Evolutionary conservation across 495 filamentous ascomycete genomes (phyloP).

Genomic region (Emericellopsis terricola): DNA sequence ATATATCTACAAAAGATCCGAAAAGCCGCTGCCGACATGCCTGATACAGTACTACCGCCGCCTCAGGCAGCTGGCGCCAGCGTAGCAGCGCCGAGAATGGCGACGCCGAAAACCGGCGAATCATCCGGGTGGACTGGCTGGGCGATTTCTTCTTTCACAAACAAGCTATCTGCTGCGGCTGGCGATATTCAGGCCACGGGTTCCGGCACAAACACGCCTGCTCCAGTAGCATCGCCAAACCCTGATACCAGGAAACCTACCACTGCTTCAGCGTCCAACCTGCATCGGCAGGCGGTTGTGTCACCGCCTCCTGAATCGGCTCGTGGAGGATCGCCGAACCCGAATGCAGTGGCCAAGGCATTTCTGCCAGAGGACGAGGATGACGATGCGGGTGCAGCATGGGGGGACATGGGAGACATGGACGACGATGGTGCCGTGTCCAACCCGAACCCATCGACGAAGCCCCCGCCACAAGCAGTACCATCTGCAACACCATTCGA

Average conservation of each 20-base stretch:
- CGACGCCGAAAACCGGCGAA: constrained; percentile 37
- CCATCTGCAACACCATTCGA: constrained; percentile 42
- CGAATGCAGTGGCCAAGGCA: constrained; percentile 21
- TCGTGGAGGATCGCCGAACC: constrained; percentile 22
- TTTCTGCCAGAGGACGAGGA: constrained; percentile 24
- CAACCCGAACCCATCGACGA: constrained; percentile 20
- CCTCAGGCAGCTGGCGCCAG: constrained; percentile 27
- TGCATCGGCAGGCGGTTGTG: constrained; percentile 33
- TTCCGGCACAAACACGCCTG: constrained; percentile 3
- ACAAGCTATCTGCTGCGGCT: constrained; percentile 66
- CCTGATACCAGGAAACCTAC: constrained; percentile 11
- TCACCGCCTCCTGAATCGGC: constrained; percentile 24
- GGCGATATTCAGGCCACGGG: constrained; percentile 57
- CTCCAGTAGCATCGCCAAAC: constrained; percentile 6
- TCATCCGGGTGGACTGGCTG: constrained; percentile 76
- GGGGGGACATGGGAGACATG: constrained; percentile 49
- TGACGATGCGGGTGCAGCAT: constrained; percentile 43
- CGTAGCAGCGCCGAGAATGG: constrained; percentile 55
- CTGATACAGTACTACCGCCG: constrained; percentile 50
- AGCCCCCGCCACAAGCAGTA: constrained; percentile 9
- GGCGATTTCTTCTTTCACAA: constrained; percentile 98
- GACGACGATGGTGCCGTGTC: constrained; percentile 38
- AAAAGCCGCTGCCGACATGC: constrained; percentile 56
- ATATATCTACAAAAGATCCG: constrained; percentile 71
- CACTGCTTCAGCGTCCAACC: constrained; percentile 31